Evolutionary conservation across 441 rosid genomes (phyloP).

Genomic region (Erodium texanum): DNA sequence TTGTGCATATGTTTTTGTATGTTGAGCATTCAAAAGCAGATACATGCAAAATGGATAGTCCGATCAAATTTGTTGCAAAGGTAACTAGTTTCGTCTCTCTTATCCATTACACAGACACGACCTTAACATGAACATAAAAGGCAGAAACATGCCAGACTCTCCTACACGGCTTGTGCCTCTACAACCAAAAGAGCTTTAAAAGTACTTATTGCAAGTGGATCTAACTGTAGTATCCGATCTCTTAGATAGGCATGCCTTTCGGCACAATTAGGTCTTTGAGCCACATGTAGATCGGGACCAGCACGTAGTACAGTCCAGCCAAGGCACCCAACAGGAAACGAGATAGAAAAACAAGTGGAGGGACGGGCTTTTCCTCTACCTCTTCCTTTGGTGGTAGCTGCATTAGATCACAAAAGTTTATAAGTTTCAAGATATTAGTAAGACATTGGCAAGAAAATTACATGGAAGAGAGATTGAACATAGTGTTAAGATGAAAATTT

Average conservation of each 20-base stretch:
- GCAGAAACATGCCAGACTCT: neutral
- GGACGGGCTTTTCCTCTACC: constrained; percentile 40
- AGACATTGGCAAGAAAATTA: neutral
- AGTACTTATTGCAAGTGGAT: neutral
- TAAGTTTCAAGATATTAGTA: constrained; percentile 3
- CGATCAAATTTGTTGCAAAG: neutral
- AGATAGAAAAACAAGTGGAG: constrained; percentile 30
- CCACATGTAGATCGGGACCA: constrained; percentile 63
- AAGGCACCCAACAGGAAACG: constrained; percentile 41
- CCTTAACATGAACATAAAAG: neutral
- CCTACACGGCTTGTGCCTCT: neutral
- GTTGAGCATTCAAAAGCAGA: neutral
- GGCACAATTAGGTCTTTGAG: constrained; percentile 47
- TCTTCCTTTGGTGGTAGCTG: constrained; percentile 56
- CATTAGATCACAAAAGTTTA: neutral
- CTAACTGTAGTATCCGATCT: neutral
- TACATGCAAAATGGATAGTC: neutral
- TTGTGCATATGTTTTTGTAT: neutral
- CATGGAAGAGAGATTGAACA: neutral
- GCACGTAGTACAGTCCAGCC: constrained; percentile 42
- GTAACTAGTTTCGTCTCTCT: neutral
- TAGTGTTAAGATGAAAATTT: neutral
- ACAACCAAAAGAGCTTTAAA: neutral
- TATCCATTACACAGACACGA: neutral
- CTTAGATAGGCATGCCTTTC: constrained; percentile 37